Evolutionary conservation across 2,329 filamentous ascomycete genomes (phyloP).

Genomic region (Stagonosporopsis rhizophila): DNA sequence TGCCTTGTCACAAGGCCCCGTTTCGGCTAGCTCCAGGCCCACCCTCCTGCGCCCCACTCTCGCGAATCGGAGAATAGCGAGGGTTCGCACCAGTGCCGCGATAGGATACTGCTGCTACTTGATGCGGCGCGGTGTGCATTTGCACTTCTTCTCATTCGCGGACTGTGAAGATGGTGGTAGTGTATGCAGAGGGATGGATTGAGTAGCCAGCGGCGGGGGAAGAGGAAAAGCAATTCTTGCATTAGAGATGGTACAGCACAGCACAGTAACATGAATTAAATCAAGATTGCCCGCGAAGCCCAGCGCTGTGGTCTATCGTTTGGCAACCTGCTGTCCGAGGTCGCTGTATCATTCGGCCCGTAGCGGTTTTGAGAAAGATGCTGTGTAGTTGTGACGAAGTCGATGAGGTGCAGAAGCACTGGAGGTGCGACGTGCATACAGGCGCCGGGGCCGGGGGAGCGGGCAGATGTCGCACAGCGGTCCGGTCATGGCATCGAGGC

Average conservation of each 20-base stretch:
- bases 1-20: background rate
- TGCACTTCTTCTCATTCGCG: background rate
- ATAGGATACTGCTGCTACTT: background rate
- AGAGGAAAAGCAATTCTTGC: background rate
- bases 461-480: background rate
- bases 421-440: background rate
- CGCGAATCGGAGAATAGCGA: conserved; percentile 1
- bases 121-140: background rate
- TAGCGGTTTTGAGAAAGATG: background rate
- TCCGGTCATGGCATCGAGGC: background rate
- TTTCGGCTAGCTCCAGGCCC: background rate
- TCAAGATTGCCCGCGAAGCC: background rate
- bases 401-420: background rate
- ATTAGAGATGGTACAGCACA: background rate
- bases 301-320: background rate
- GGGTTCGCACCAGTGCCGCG: background rate
- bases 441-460: background rate
- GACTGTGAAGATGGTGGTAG: too few relatives aligned
- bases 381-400: background rate
- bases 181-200: background rate
- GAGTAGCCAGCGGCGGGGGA: background rate
- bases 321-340: background rate
- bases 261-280: background rate
- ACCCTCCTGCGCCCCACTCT: background rate
- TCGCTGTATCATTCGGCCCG: background rate